Conservation (phyloP, 768 basidiomycete species). For the Tulasnella sp. region DNA sequence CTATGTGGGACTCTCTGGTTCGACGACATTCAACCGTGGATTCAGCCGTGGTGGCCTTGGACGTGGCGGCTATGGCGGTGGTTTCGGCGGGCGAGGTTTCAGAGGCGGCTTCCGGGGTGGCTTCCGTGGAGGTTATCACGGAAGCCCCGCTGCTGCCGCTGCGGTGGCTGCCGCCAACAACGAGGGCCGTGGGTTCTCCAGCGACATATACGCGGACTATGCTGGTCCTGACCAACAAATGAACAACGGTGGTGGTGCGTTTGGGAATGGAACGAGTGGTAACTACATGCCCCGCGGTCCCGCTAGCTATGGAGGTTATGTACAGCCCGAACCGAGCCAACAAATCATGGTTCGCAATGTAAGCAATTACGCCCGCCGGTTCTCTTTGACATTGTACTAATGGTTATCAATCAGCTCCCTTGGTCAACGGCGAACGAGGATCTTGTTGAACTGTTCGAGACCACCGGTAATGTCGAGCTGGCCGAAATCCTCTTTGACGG, state of each 20-base stretch:
- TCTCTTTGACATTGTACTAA: neutral
- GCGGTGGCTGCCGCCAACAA: constrained; percentile 31
- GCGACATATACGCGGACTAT: constrained; percentile 86
- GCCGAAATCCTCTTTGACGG: constrained; percentile 94
- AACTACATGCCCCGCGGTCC: constrained; percentile 27
- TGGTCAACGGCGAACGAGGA: constrained; percentile 99
- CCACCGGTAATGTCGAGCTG: constrained; percentile 85
- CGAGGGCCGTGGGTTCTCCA: constrained; percentile 58
- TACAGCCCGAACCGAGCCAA: constrained; percentile 65
- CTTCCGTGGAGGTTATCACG: constrained; percentile 26
- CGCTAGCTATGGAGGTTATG: constrained; percentile 27
- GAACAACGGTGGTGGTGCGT: constrained; percentile 20
- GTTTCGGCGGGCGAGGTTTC: constrained; percentile 46
- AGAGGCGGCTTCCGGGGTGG: constrained; percentile 35
- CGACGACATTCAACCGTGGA: constrained; percentile 44
- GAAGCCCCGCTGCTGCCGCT: constrained; percentile 21
- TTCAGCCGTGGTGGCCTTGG: constrained; percentile 28
- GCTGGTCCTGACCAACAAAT: constrained; percentile 65
- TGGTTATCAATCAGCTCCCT: constrained; percentile 48
- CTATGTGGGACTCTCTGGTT: constrained; percentile 64
- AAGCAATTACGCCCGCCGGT: constrained; percentile 26
- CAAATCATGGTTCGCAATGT: constrained; percentile 99
- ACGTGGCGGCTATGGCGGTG: constrained; percentile 27
- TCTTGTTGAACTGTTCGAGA: constrained; percentile 94
- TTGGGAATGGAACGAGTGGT: constrained; percentile 14